Evolutionary conservation across 495 filamentous ascomycete species (phyloP), one percentile per base, ranked within the genome.

Genomic region (Penicillium bialowiezense): DNA sequence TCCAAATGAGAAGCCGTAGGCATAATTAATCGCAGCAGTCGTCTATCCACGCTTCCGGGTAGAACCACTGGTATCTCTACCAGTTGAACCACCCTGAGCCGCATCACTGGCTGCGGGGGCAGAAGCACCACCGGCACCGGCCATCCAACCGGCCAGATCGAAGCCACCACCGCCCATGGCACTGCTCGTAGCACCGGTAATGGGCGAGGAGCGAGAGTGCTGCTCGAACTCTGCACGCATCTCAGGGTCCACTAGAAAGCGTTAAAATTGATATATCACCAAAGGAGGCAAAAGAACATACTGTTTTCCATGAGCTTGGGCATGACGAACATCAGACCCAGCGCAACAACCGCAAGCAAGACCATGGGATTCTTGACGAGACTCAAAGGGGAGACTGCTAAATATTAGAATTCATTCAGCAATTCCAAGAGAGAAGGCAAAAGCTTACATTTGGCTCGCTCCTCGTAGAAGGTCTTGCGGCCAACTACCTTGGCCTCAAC

Each of bases 361-460:
- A 98, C 95, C 88, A 97, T 97, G 3, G 93, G 93, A 60, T 87
- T 96, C 69, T 89, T 88, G 56, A 97, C 75, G 34, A 97, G 81
- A 52, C 79, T 76, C 45, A 96, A 53, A 6, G 83, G 78, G 10
- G 77, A 79, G 56, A 79, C 72, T 78, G 40, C 41, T 2, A 5
- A 36, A 3, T 3, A 33, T 55, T 44, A 48, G 36, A 24, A 15
- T n/a, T 2, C 10, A n/a, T 40, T 7, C 3, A 15, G 7, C 5
- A 1, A n/a, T 13, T 6, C 29, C 35, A 12, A 33, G 33, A 40
- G 15, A 31, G 24, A n/a, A 40, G 13, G 19, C 24, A 45, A 31
- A 51, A 33, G 83, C 84, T 76, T 65, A 95, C 91, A 91, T 51
- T 81, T 81, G 33, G 75, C 69, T 54, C 89, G 72, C 63, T 86